Evolutionary conservation across 768 basidiomycete species (phyloP).

Genomic region (Nidularia sp.): DNA sequence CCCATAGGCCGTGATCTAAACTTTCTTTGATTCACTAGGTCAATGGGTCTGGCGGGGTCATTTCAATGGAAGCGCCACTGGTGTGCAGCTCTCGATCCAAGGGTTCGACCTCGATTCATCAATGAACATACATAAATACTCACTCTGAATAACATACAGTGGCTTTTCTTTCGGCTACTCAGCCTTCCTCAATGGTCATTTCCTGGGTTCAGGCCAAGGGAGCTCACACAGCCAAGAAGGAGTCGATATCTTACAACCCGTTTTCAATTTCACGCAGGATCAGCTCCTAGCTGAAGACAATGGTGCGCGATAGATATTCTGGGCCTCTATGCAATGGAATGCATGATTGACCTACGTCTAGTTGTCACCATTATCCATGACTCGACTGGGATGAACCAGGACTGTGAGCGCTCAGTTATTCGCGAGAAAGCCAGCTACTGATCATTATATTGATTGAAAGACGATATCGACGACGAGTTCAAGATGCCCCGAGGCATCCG

Average conservation of each 20-base stretch:
- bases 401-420: slow-evolving; percentile 16
- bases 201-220: slow-evolving; percentile 37
- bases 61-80: slow-evolving; percentile 36
- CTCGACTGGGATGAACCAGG: slow-evolving; percentile 31
- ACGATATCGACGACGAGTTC: slow-evolving; percentile 30
- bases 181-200: slow-evolving; percentile 35
- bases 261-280: slow-evolving; percentile 27
- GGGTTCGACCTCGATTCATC: slow-evolving; percentile 16
- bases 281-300: slow-evolving; percentile 23
- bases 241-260: slow-evolving; percentile 25
- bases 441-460: neutral
- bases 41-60: slow-evolving; percentile 44
- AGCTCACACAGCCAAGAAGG: slow-evolving; percentile 26
- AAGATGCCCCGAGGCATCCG: slow-evolving; percentile 68
- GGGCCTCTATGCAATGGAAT: neutral
- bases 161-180: slow-evolving; percentile 42
- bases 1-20: too few species aligned
- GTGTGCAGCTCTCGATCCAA: slow-evolving; percentile 33
- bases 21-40: slow-evolving; percentile 7
- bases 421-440: neutral
- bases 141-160: slow-evolving; percentile 6
- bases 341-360: slow-evolving; percentile 1
- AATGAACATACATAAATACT: neutral
- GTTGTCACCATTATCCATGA: slow-evolving; percentile 30
- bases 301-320: slow-evolving; percentile 7